Evolutionary conservation across 106 monocot species (phyloP), one percentile per base, ranked within the genome.

Genomic region (Apostasia ramifera): DNA sequence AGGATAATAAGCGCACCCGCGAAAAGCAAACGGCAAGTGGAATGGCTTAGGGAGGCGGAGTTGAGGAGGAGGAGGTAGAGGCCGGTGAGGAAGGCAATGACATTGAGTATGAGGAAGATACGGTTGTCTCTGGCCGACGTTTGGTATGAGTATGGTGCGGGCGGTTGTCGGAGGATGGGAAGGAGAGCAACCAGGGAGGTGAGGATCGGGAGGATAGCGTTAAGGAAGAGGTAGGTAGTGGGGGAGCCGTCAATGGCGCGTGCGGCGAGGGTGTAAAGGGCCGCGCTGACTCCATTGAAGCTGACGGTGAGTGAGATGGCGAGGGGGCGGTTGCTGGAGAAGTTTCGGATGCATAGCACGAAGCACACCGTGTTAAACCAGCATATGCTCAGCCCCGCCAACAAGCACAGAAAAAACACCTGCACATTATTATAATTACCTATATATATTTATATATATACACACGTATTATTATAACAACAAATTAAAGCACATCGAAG

Each of bases 321-420:
- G 12, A 91, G 80, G 44, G 85, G 57, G 55, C 85, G 81, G 79
- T 77, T 77, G 0, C 63, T 40, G n/a, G 85, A 66, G 83, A 94
- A 94, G 49, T 81, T 88, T 10, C 76, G 80, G 41, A 81, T 73
- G 85, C 94, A 94, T 47, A 91, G 81, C 8, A 91, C 84, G 69
- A 94, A 91, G 75, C 87, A 87, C 1, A 91, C 81, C 1, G 94
- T 94, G 83, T 91, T 90, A 79, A 91, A 91, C 94, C 94, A 94
- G 69, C 87, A 91, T 55, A 91, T 91, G 79, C 90, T 91, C 58
- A 76, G 81, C 4, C 94, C 94, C 0, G 85, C 87, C 39, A 94
- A 41, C 39, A 90, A 68, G 79, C 94, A 90, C 8, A 85, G 55
- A 43, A 90, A 53, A 67, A 88, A 91, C 37, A 91, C 87, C 90